A percentile compares a stretch with the other conserved stretches of the same genome.
phyloP scores from a whole-genome alignment of 1,284 basidiomycete genomes.

The Puccinia hordei region DNA sequence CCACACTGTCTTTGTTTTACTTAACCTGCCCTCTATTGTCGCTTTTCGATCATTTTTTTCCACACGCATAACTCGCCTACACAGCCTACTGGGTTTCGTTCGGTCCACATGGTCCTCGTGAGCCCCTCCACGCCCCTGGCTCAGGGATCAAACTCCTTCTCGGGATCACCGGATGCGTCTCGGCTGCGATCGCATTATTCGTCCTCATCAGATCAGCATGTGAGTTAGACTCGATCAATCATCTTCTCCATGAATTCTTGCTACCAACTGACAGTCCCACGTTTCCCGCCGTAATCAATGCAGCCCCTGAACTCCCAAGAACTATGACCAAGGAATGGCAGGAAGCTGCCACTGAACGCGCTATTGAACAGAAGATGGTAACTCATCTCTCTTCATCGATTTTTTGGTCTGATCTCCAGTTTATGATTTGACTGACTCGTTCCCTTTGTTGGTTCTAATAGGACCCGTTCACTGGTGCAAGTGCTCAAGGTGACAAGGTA shows the following conservation, averaged over 20 bases:
- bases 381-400: background rate
- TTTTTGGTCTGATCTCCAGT: background rate
- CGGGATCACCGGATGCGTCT: conserved; percentile 49
- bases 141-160: conserved; percentile 50
- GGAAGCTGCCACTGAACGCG: conserved; percentile 46
- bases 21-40: background rate
- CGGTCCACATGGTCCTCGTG: conserved; percentile 49
- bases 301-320: conserved; percentile 44
- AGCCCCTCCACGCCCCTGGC: conserved; percentile 51
- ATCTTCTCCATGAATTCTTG: background rate
- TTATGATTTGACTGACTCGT: background rate
- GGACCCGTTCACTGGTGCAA: conserved; percentile 50
- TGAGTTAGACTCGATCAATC: conserved; percentile 2
- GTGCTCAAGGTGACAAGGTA: conserved; percentile 48
- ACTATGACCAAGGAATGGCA: conserved; percentile 51
- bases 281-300: background rate
- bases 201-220: conserved; percentile 34
- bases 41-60: background rate
- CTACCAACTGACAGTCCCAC: background rate
- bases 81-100: conserved; percentile 51
- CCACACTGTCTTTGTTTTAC: no score
- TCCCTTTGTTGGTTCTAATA: background rate
- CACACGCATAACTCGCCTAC: background rate
- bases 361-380: conserved; percentile 51
- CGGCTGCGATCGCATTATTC: conserved; percentile 43